Base-by-base conservation (phyloP, 768 basidiomycete genomes). In the Lentinula raphanica region DNA sequence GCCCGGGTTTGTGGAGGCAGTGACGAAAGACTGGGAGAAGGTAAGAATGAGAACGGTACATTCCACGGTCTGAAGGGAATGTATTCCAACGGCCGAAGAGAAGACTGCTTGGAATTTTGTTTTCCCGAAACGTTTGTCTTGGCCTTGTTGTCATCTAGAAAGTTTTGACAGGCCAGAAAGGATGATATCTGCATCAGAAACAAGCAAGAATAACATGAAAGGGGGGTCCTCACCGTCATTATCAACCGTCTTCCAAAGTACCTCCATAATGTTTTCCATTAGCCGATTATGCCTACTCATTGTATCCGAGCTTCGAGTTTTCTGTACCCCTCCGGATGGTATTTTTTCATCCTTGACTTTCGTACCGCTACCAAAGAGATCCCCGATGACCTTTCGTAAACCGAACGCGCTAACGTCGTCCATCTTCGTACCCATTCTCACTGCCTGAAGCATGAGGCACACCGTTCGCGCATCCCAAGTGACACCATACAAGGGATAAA, bases 361-460 rank as follows among this genome's bases (percentile, higher is more conserved):
- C 13, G n/a, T 27, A 23, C 19, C 13, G 4, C 36, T 8, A 25
- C 13, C 51, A 39, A 53, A 53, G 32, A 53, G 36, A 21, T 53
- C 25, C 21, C 36, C 40, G 13, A 53, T 32, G 6, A 53, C 51
- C 51, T 39, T 36, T 23, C 51, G 23, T 8, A 53, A 36, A 19
- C 51, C 51, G 13, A 39, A 36, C 9, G 51, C 51, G 28, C 51
- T 53, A n/a, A 53, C n/a, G 21, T 21, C 40, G 17, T 56, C 54
- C 54, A 56, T 56, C 29, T 46, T 56, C 27, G 29, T 27, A 19
- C 27, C 25, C 54, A 56, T 56, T 32, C 54, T 39, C 15, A 56
- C 54, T 5, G 54, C 54, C 21, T 56, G 54, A 3, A 56, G 54
- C 54, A 56, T 56, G 4, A 56, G 40, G 23, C 54, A 56, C 19